Percentiles rank a stretch among this genome's conserved stretches.
phyloP scores from a whole-genome alignment of 352 stramenopile genomes.

The Phytopythium chamaehyphon region DNA sequence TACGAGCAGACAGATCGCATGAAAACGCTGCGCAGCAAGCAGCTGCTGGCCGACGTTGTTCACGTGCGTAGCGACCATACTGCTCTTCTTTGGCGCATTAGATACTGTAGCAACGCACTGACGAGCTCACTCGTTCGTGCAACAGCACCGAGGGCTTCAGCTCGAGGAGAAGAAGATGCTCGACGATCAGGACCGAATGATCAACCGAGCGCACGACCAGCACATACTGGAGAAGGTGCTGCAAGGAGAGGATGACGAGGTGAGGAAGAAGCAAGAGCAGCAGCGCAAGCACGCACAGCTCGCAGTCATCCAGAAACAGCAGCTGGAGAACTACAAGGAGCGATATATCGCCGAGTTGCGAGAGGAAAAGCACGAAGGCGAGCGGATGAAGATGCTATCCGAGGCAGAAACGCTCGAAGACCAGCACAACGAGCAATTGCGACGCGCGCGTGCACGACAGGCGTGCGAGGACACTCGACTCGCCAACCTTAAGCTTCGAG shows the following conservation, averaged over 20 bases:
- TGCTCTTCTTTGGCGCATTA: neutral
- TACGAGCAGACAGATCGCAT: constrained; percentile 93
- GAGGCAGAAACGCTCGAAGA: constrained; percentile 57
- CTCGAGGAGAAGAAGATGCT: constrained; percentile 64
- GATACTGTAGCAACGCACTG: neutral
- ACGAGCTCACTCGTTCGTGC: neutral
- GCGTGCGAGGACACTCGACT: constrained; percentile 59
- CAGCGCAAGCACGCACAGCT: constrained; percentile 50
- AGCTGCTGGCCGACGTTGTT: constrained; percentile 84
- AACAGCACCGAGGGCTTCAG: constrained; percentile 77
- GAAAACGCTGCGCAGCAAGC: constrained; percentile 86
- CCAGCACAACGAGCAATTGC: constrained; percentile 40
- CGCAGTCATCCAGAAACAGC: constrained; percentile 55
- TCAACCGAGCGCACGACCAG: constrained; percentile 46
- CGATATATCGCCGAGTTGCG: constrained; percentile 69
- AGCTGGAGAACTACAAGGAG: constrained; percentile 85
- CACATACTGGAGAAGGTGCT: constrained; percentile 47
- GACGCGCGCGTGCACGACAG: constrained; percentile 40
- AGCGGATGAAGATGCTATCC: constrained; percentile 54
- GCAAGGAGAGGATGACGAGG: constrained; percentile 49
- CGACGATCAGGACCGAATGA: constrained; percentile 57
- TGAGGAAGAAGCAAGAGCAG: constrained; percentile 30
- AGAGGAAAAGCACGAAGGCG: constrained; percentile 71
- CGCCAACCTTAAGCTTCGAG: constrained; percentile 59
- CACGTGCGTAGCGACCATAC: constrained; percentile 42